Evolutionary conservation across 2,329 filamentous ascomycete genomes (phyloP).

Genomic region (Xylariaceae sp.): DNA sequence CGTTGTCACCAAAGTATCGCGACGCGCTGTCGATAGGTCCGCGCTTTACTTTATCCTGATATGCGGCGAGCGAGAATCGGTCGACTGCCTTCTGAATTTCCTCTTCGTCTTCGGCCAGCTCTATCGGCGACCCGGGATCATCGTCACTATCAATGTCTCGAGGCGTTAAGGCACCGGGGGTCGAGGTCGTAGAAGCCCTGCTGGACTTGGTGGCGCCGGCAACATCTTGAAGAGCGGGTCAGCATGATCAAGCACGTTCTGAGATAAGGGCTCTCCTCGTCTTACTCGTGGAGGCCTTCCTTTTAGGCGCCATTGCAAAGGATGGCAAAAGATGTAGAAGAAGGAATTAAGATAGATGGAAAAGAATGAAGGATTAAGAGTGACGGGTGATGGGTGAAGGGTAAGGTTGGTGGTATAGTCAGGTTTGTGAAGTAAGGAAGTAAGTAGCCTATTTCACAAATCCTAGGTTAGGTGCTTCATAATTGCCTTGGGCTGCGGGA

Average conservation of each 20-base stretch:
- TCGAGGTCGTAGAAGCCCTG: constrained; percentile 52
- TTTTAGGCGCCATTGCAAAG: constrained; percentile 59
- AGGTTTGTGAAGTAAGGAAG: too few relatives aligned
- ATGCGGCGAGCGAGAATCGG: constrained; percentile 51
- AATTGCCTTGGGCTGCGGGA: too few relatives aligned
- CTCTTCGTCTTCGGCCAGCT: constrained; percentile 45
- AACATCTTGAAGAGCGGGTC: constrained; percentile 37
- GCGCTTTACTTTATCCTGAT: constrained; percentile 43
- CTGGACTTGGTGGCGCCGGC: constrained; percentile 49
- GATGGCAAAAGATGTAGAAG: constrained; percentile 4
- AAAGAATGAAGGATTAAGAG: too few relatives aligned
- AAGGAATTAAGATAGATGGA: not conserved
- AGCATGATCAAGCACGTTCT: constrained; percentile 19
- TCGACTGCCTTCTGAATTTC: constrained; percentile 54
- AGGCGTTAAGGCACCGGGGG: constrained; percentile 55
- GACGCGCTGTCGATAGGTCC: constrained; percentile 38
- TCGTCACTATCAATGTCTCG: constrained; percentile 53
- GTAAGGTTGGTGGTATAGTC: too few relatives aligned
- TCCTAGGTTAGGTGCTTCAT: too few relatives aligned
- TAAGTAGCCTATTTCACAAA: too few relatives aligned
- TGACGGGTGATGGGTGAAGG: too few relatives aligned
- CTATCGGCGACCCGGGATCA: constrained; percentile 35
- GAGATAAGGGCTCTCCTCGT: constrained; percentile 6
- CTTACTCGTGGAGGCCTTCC: constrained; percentile 57
- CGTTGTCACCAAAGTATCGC: constrained; percentile 43